Evolutionary conservation across 192 early-diverging fungal genomes (phyloP).

Genomic region (Coemansia sp.): DNA sequence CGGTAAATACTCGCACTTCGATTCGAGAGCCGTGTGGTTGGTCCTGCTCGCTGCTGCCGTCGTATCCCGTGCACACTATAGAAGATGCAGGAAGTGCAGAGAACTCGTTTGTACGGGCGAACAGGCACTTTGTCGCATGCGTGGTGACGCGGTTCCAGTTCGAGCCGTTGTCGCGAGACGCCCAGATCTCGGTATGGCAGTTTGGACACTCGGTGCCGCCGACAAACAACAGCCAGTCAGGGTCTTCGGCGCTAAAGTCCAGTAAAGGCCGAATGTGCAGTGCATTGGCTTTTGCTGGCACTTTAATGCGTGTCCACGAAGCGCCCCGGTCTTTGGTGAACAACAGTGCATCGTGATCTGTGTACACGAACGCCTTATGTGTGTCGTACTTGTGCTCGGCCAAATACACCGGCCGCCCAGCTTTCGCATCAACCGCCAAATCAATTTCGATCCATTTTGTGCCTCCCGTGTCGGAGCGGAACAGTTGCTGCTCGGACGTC

Average conservation of each 20-base stretch:
- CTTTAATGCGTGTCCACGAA: conserved; percentile 52
- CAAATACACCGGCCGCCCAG: conserved; percentile 54
- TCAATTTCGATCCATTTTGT: conserved; percentile 62
- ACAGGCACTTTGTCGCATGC: conserved; percentile 84
- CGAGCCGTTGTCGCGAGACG: conserved; percentile 69
- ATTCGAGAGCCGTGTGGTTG: conserved; percentile 48
- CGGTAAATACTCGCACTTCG: conserved; percentile 63
- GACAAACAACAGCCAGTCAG: conserved; percentile 86
- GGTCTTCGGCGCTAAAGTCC: conserved; percentile 85
- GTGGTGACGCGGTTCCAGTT: conserved; percentile 76
- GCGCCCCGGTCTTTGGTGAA: conserved; percentile 63
- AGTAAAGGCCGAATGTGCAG: conserved; percentile 65
- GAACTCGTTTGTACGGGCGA: conserved; percentile 66
- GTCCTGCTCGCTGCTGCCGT: conserved; percentile 59
- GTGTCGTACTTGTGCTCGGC: conserved; percentile 70
- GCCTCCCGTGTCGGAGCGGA: conserved; percentile 73
- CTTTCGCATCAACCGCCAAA: conserved; percentile 15
- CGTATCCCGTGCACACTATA: conserved; percentile 72
- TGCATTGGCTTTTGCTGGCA: conserved; percentile 62
- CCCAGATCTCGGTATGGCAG: conserved; percentile 72
- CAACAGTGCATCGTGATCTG: conserved; percentile 49
- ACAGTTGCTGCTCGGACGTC: conserved; percentile 62
- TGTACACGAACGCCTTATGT: conserved; percentile 66
- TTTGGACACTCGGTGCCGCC: conserved; percentile 56
- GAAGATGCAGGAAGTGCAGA: conserved; percentile 61